Base-by-base conservation (phyloP, 441 rosid genomes). In the Gossypium trilobum region DNA sequence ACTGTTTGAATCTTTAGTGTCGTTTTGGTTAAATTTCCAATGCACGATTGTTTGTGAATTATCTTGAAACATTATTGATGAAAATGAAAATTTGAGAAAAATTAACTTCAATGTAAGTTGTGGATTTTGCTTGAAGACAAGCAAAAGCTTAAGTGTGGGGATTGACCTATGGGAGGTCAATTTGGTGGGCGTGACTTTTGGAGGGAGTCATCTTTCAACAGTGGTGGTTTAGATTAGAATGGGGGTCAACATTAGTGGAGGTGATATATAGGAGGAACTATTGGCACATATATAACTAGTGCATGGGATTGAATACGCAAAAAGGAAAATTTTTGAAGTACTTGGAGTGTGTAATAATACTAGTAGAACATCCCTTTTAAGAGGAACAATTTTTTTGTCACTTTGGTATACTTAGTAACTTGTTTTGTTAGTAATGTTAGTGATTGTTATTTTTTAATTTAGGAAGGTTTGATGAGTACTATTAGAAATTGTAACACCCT, bases 101-200 rank as follows among this genome's bases (percentile, higher is more conserved):
- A 0, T 0, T 29, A 29, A 29, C 4, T 29, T 29, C 33, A 29
- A 29, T 29, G 7, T 31, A 31, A 1, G 1, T 31, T 31, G 36
- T 5, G 36, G 36, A 31, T 31, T 31, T 31, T 31, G 0, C 36
- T 31, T 31, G 36, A 31, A 31, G 36, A 31, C 36, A 31, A 31
- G 7, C 1, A 31, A 31, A 31, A 0, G 1, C 7, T 31, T 31
- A 5, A 31, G 36, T 5, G 0, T 31, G 6, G 36, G 7, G 7
- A 31, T 31, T 31, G 7, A 31, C 1, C 0, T 5, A 5, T 91
- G 17, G 97, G 91, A 72, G 87, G 88, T 39, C 85, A 91, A 44
- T 87, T 88, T 73, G 88, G 92, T 61, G 84, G 87, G 5, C 85
- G 88, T 17, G 93, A 93, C 78, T 87, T 85, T 62, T 80, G 96